A percentile compares a stretch with the other conserved stretches of the same genome.
phyloP scores from a whole-genome alignment of 2,329 filamentous ascomycete species.

The Rhytidhysteron rufulum region DNA sequence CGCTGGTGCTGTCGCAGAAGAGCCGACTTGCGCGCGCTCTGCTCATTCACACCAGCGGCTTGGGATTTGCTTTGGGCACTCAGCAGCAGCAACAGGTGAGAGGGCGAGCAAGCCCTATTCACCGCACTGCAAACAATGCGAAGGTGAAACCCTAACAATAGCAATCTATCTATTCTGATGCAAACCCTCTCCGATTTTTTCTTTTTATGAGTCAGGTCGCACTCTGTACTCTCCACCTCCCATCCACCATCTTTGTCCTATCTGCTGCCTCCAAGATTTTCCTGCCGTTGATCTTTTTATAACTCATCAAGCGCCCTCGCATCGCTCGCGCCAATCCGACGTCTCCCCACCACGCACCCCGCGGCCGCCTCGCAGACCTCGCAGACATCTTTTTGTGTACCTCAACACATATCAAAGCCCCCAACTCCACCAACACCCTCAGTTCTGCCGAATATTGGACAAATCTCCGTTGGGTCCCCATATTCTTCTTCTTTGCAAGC shows the following conservation, averaged over 20 bases:
- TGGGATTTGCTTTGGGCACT: no score
- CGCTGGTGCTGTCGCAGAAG: no score
- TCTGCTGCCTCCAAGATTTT: neutral
- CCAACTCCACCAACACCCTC: neutral
- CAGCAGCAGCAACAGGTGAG: no score
- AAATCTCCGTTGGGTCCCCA: conserved; percentile 20
- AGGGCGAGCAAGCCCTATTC: no score
- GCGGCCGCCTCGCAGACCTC: conserved; percentile 1
- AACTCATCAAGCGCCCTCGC: neutral
- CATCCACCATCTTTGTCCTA: neutral
- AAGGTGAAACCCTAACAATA: conserved; percentile 17
- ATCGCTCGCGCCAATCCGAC: neutral
- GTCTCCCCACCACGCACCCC: conserved; percentile 1
- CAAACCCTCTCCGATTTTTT: neutral
- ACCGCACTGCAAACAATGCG: no score
- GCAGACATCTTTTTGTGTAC: conserved; percentile 1
- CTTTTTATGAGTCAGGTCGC: no score
- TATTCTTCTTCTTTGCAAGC: conserved; percentile 10
- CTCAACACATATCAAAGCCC: neutral
- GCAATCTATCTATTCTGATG: neutral
- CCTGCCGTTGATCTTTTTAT: neutral
- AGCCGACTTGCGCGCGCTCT: no score
- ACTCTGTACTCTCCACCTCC: no score
- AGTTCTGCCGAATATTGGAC: conserved; percentile 8
- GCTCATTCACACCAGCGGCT: no score